These are phyloP conservation scores for Cornus controversa DNA, from an alignment of 148 eudicot species.

Conservation along the genomic window DNA sequence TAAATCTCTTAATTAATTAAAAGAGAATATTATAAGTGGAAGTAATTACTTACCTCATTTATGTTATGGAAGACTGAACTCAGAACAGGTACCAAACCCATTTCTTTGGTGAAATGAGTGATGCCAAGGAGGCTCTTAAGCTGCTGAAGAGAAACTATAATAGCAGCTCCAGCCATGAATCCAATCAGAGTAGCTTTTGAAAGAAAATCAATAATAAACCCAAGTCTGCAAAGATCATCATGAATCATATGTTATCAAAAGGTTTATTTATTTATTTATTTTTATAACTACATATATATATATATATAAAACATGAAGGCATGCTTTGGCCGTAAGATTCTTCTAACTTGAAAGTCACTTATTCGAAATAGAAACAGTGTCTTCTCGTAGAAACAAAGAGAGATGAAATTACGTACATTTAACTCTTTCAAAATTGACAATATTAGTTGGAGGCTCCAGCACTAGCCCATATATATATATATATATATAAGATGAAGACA, in stretches of 20 bases:
- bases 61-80: constrained; percentile 46
- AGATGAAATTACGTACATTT: too few species aligned
- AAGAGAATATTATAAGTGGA: too few species aligned
- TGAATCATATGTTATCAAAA: background rate
- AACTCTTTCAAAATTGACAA: too few species aligned
- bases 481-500: too few species aligned
- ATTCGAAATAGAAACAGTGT: too few species aligned
- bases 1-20: too few species aligned
- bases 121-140: constrained; percentile 57
- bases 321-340: too few species aligned
- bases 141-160: constrained; percentile 63
- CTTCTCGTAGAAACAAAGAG: too few species aligned
- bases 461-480: too few species aligned
- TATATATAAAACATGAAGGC: too few species aligned
- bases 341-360: too few species aligned
- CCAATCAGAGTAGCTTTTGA: constrained; percentile 56
- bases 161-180: constrained; percentile 65
- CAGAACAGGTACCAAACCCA: constrained; percentile 57
- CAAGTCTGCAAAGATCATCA: constrained; percentile 35
- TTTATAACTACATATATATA: background rate
- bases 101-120: constrained; percentile 47
- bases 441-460: too few species aligned
- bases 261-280: background rate
- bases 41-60: constrained; percentile 43
- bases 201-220: constrained; percentile 54